Evolutionary conservation across 1,139 yeast species (phyloP).

Genomic region (Nakaseomyces bracarensis): DNA sequence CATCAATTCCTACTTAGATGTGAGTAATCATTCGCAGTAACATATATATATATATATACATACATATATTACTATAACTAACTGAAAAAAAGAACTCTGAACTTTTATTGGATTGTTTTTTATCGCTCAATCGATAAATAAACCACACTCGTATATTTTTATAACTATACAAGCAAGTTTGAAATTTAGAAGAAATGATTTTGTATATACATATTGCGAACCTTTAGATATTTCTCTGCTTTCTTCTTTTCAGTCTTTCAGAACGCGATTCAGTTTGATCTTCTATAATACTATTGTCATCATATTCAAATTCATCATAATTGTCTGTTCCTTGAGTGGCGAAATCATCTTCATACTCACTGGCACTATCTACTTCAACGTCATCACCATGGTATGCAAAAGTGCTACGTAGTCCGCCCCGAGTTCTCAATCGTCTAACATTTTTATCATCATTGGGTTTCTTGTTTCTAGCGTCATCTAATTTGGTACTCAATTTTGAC

Average conservation of each 20-base stretch:
- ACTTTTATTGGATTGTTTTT: too few species aligned
- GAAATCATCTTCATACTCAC: slow-evolving; percentile 11
- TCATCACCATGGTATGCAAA: slow-evolving; percentile 10
- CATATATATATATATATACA: too few species aligned
- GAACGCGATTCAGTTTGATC: slow-evolving; percentile 3
- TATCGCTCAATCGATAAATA: too few species aligned
- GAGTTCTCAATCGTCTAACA: slow-evolving; percentile 9
- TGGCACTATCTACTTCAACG: slow-evolving; percentile 13
- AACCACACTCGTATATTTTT: too few species aligned
- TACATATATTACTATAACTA: too few species aligned
- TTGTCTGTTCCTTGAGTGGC: slow-evolving; percentile 5
- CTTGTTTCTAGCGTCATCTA: not conserved
- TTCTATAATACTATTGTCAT: not conserved
- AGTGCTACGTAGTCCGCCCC: slow-evolving; percentile 15
- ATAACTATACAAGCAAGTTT: too few species aligned
- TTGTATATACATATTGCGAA: not conserved
- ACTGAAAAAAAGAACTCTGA: too few species aligned
- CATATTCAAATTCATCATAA: slow-evolving; percentile 9
- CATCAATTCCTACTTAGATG: not conserved
- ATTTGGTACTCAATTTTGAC: not conserved
- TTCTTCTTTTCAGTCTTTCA: slow-evolving; percentile 6
- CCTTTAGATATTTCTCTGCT: slow-evolving; percentile 1
- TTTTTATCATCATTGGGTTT: not conserved
- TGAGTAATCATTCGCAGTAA: too few species aligned
- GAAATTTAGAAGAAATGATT: too few species aligned